Base-by-base conservation (phyloP, 257 asterid species). In the Echites panduratus region DNA sequence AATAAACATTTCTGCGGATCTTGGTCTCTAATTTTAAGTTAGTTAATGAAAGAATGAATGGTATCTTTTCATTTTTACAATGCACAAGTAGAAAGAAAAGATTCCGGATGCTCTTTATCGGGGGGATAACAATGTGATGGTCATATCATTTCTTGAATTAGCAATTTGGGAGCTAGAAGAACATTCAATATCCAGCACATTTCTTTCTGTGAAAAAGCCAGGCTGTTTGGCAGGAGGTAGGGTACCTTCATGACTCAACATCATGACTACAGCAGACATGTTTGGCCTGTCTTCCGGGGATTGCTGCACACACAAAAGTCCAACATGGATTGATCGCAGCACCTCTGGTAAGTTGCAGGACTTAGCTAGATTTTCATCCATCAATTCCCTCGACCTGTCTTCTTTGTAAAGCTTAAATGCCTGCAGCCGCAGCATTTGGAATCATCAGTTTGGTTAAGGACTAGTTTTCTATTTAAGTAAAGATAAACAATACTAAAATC, bases 101-200 rank as follows among this genome's bases (percentile, higher is more conserved):
- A n/a, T n/a, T n/a, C n/a, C n/a, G n/a, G n/a, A n/a, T 27, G 66
- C 27, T 13, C 41, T 59, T n/a, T 59, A 59, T 27, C 57, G 57
- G 57, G 57, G 57, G n/a, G 20, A n/a, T 50, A 50, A 50, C 57
- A 50, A 50, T 50, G 59, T 53, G 20, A 53, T 7, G 26, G 59
- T 53, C 5, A 53, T 53, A n/a, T 53, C 27, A 53, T 53, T 53
- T 53, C 27, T 53, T 53, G 59, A 53, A 53, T 16, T 27, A 12
- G 41, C 41, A 59, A 59, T 59, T 59, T 26, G 40, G 66, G 41
- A 59, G 20, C 66, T 53, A 53, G 59, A 53, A 53, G 59, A 53
- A 53, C 59, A n/a, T 53, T 53, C 57, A 50, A 50, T 53, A 26
- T 53, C 24, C 0, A 53, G 11, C 59, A 50, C 59, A 53, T 53